These are phyloP conservation scores for Neurospora sp. DNA, from an alignment of 495 filamentous ascomycete species.

Conservation along the genomic window DNA sequence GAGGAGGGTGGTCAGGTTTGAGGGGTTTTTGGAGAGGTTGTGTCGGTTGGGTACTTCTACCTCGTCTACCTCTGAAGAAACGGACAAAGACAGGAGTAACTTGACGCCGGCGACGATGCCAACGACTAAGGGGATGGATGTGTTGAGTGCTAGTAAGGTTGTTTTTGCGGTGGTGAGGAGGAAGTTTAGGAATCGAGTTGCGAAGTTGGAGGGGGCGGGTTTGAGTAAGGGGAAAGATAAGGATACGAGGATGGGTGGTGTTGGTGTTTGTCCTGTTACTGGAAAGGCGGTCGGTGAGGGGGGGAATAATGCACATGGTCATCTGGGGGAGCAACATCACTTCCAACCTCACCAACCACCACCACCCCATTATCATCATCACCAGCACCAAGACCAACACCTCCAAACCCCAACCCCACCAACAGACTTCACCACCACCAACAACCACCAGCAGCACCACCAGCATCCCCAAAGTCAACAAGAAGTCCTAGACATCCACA, in stretches of 20 bases:
- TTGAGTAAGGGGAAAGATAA: not conserved
- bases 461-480: not conserved
- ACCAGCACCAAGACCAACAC: not conserved
- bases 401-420: too few relatives aligned
- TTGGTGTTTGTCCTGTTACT: not conserved
- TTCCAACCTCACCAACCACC: not conserved
- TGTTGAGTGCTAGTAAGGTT: conserved; percentile 26
- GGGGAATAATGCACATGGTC: not conserved
- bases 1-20: conserved; percentile 21
- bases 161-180: conserved; percentile 27
- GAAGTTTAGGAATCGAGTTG: conserved; percentile 29
- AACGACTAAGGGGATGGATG: conserved; percentile 18
- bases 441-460: not conserved
- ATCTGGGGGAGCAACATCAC: not conserved
- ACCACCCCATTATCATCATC: not conserved
- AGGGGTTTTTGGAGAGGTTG: conserved; percentile 18
- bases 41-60: conserved; percentile 4
- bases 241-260: not conserved
- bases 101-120: not conserved
- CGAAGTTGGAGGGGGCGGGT: conserved; percentile 18
- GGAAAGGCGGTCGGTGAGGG: not conserved
- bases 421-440: not conserved
- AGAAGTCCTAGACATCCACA: not conserved
- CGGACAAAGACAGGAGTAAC: not conserved
- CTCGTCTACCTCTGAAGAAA: not conserved